These are phyloP conservation scores for Leccinum subrobustum DNA, from an alignment of 1,284 basidiomycete genomes.

Conservation along the genomic window DNA sequence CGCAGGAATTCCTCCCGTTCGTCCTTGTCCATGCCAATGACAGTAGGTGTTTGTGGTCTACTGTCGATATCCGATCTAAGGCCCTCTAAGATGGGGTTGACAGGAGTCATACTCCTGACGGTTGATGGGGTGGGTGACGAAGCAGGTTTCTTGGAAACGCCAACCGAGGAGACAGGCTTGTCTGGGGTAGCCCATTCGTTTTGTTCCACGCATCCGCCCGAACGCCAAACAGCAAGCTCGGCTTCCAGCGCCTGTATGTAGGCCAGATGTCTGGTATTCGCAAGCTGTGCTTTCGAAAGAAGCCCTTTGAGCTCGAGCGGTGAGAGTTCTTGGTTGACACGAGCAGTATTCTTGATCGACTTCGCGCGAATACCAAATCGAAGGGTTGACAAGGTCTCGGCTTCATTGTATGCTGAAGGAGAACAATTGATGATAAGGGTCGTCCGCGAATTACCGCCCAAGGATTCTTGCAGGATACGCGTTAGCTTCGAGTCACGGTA, in stretches of 20 bases:
- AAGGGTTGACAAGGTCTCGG: conserved; percentile 96
- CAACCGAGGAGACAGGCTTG: conserved; percentile 45
- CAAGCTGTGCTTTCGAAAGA: conserved; percentile 87
- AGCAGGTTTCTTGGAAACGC: conserved; percentile 58
- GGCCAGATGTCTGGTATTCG: conserved; percentile 81
- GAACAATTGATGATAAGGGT: conserved; percentile 99
- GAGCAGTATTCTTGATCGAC: conserved; percentile 99
- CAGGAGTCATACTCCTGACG: conserved; percentile 75
- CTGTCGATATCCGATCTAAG: conserved; percentile 68
- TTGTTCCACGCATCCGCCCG: conserved; percentile 85
- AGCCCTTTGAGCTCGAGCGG: conserved; percentile 94
- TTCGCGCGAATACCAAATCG: conserved; percentile 99
- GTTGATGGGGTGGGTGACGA: conserved; percentile 65
- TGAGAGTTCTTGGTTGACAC: conserved; percentile 97
- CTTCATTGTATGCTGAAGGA: conserved; percentile 94
- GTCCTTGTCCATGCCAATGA: conserved; percentile 88
- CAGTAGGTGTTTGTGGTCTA: conserved; percentile 84
- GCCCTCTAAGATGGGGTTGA: conserved; percentile 78
- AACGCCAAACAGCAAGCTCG: conserved; percentile 89
- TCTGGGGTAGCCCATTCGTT: conserved; percentile 79
- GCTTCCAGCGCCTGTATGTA: conserved; percentile 91
- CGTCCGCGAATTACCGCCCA: conserved; percentile 98
- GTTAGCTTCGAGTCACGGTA: conserved; percentile 99
- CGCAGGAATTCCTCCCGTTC: conserved; percentile 97
- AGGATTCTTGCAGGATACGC: conserved; percentile 98